Base-by-base conservation (phyloP, 2,329 filamentous ascomycete species). In the Cladobotryum mycophilum region DNA sequence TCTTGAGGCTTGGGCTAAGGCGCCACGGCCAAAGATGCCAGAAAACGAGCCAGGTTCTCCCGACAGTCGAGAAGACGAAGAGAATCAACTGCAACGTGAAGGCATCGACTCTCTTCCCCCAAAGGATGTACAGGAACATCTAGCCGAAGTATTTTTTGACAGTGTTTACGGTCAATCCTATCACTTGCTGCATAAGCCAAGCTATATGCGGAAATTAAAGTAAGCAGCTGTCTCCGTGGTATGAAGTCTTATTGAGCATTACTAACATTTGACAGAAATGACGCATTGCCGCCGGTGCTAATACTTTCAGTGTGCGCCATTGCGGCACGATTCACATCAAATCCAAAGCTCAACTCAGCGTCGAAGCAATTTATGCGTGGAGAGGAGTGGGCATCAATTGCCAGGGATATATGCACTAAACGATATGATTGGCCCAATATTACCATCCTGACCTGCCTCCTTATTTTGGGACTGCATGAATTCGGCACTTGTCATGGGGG, bases 401-500 rank as follows among this genome's bases (percentile, higher is more conserved):
- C 92, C n/a, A 80, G 91, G 45, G 85, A 89, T 36, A 96, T 97
- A 54, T 85, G 93, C 18, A 80, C 89, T 40, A 87, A 85, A 62
- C 82, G 90, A 59, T 96, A 95, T 61, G 93, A 97, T 63, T 89
- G 89, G 71, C 92, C 93, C 1, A 97, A 96, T 64, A 93, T 97
- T 56, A 97, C 92, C 2, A 95, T 96, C 40, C 70, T 99, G 42
- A 96, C 91, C 5, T 93, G 92, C 43, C 85, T 96, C 54, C 69
- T 97, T 8, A 81, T 97, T 15, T 78, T 97, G 14, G 91, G 90
- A 3, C 75, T 99, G 36, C 92, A 99, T 65, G 92, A 96, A 62
- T 97, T 97, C 61, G 93, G 93, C 49, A 97, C 92, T 12, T 97
- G 93, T 64, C 92, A 97, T 65, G 93, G 93, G 51, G 92, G 91